Percentiles rank a stretch among this genome's conserved stretches.
Evolutionary conservation across 2,329 filamentous ascomycete genomes (phyloP).

Genomic region (Clathrospora elynae): DNA sequence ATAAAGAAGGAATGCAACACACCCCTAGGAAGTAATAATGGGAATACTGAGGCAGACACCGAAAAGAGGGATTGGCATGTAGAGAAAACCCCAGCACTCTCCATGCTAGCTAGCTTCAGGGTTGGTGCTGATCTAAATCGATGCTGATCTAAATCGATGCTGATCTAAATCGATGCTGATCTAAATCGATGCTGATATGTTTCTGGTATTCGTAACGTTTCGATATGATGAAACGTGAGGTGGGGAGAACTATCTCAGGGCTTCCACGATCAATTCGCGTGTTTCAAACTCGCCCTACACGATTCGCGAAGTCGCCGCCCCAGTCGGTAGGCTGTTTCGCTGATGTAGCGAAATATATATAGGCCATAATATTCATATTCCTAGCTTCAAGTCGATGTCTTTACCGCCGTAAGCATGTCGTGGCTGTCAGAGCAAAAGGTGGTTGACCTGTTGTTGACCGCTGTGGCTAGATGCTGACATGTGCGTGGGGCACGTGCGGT

Average conservation of each 20-base stretch:
- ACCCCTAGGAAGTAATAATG: too few species aligned
- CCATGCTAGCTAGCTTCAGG: too few species aligned
- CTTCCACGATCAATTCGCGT: slow-evolving; percentile 1
- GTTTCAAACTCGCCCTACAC: slow-evolving; percentile 10
- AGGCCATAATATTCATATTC: slow-evolving; percentile 7
- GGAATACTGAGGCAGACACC: too few species aligned
- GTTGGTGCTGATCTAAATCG: too few species aligned
- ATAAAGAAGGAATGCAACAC: too few species aligned
- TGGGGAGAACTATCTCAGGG: slow-evolving; percentile 20
- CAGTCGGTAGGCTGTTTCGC: slow-evolving; percentile 6
- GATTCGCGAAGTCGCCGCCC: slow-evolving; percentile 11
- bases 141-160: too few species aligned
- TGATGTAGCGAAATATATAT: slow-evolving; percentile 4
- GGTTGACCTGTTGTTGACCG: background rate
- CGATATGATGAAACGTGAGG: slow-evolving; percentile 7
- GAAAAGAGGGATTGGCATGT: too few species aligned
- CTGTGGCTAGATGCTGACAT: slow-evolving; percentile 8
- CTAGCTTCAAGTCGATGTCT: slow-evolving; percentile 3
- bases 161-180: too few species aligned
- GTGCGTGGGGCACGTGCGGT: slow-evolving; percentile 14
- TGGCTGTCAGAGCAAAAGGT: slow-evolving; percentile 9
- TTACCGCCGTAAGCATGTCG: slow-evolving; percentile 2
- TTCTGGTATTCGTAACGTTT: background rate
- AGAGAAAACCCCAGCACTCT: too few species aligned
- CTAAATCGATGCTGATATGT: background rate